Base-by-base conservation (phyloP, 1,284 basidiomycete species). In the Cutaneotrichosporon mucoides region DNA sequence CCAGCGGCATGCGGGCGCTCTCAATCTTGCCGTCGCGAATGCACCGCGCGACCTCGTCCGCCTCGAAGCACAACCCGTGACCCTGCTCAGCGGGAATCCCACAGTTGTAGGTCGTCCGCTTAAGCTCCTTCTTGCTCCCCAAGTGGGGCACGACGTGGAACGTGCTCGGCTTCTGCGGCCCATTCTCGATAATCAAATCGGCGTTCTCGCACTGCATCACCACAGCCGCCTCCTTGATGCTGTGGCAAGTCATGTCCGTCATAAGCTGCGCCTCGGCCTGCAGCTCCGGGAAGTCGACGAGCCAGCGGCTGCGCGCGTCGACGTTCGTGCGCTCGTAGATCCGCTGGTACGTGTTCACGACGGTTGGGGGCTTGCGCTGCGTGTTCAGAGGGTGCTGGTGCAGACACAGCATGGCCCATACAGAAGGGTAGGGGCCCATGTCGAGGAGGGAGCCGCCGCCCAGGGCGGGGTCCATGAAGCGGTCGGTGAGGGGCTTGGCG, bases 391-490 rank as follows among this genome's bases (percentile, higher is more conserved):
- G 85, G 73, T 90, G 82, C 68, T 91, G 90, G 71, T 87, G 90
- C n/a, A 92, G 79, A 0, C 83, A 81, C 41, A 90, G 80, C 69
- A 90, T 86, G 7, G 88, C 86, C 89, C 89, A 90, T 65, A 91
- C 82, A 60, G 90, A 80, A 2, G 88, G 88, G 76, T 92, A 92
- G n/a, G 89, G 88, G 0, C 88, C 89, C 65, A 88, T 81, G 73
- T 94, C 92, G 44, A 94, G 83, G 40, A 95, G 71, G 6, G 86
- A 88, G 1, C 92, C 92, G n/a, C 92, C 92, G 16, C 88, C 92
- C 3, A 94, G 81, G 12, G 79, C 75, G 2, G 92, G 90, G 68
- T 92, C 85, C 63, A 91, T 24, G 46, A 55, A 86, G 1, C 59
- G 62, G 38, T 65, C 59, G 5, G 65, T 76, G 62, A 94, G 87